phyloP scores from a whole-genome alignment of 225 moss, liverwort and hornwort genomes.

The Neckera pumila region DNA sequence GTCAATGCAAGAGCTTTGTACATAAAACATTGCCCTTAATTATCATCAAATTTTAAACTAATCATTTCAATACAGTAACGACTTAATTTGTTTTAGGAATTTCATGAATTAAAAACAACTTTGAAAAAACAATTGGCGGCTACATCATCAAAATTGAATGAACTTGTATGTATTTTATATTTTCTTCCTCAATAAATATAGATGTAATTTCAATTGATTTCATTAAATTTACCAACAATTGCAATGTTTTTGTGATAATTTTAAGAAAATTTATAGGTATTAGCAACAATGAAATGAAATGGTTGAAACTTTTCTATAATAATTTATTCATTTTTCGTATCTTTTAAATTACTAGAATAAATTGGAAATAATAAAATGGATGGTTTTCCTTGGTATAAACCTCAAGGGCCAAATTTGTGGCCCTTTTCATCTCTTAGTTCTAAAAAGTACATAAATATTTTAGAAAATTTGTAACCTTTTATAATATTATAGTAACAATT shows the following conservation, averaged over 20 bases:
- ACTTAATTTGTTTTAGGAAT: constrained; percentile 16
- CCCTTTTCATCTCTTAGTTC: rapidly evolving
- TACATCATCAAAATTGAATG: constrained; percentile 34
- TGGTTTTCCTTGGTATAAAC: background rate
- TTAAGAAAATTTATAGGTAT: background rate
- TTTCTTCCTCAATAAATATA: background rate
- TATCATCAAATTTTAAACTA: background rate
- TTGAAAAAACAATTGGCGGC: constrained; percentile 54
- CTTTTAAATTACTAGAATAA: background rate
- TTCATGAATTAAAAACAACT: constrained; percentile 48
- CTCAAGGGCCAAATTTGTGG: background rate
- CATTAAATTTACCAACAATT: too few species aligned
- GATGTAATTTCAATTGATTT: background rate
- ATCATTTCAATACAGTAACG: too few species aligned
- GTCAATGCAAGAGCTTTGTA: background rate
- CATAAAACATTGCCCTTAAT: rapidly evolving
- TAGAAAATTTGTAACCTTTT: background rate
- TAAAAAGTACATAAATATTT: too few species aligned
- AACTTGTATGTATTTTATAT: constrained; percentile 17
- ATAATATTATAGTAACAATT: background rate
- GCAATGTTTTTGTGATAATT: background rate
- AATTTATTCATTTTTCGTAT: background rate
- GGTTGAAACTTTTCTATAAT: too few species aligned
- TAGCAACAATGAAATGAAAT: background rate
- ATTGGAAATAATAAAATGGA: background rate